phyloP scores from a whole-genome alignment of 2,329 filamentous ascomycete species.

The Talaromyces sp. region DNA sequence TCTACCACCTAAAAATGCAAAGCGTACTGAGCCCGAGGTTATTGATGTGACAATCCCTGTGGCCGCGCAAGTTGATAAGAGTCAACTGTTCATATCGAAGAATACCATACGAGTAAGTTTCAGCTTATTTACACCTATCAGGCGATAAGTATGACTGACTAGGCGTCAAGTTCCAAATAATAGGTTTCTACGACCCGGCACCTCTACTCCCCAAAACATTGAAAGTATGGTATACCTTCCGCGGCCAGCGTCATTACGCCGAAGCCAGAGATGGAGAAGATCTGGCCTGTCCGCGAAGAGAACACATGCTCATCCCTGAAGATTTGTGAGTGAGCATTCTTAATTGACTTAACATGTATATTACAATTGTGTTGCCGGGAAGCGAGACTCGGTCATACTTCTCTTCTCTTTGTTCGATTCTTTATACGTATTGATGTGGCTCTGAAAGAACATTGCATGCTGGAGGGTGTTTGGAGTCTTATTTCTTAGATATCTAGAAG shows the following conservation, averaged over 20 bases:
- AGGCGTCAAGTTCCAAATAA: slow-evolving; percentile 37
- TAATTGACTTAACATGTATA: not conserved
- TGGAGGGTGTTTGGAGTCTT: slow-evolving; percentile 5
- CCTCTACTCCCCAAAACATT: slow-evolving; percentile 40
- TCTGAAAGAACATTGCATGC: not conserved
- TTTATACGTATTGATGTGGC: not conserved
- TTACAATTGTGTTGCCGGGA: not conserved
- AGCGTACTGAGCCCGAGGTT: slow-evolving; percentile 24
- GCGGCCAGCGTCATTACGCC: slow-evolving; percentile 36
- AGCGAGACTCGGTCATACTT: not conserved
- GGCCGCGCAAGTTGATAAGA: slow-evolving; percentile 43
- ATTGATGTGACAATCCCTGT: slow-evolving; percentile 44
- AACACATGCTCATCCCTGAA: slow-evolving; percentile 26
- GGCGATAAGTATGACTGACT: not conserved
- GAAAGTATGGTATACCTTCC: slow-evolving; percentile 43
- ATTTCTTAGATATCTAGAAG: not conserved
- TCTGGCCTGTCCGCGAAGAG: slow-evolving; percentile 38
- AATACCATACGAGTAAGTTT: slow-evolving; percentile 33
- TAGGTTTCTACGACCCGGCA: slow-evolving; percentile 45
- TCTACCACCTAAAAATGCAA: slow-evolving; percentile 22
- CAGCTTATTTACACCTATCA: not conserved
- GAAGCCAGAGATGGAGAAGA: slow-evolving; percentile 37
- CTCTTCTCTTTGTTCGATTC: slow-evolving; percentile 3
- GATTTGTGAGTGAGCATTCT: slow-evolving; percentile 12
- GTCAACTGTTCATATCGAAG: slow-evolving; percentile 38